These are phyloP conservation scores for Trichophaea hybrida DNA, from an alignment of 2,329 filamentous ascomycete genomes.

Conservation along the genomic window DNA sequence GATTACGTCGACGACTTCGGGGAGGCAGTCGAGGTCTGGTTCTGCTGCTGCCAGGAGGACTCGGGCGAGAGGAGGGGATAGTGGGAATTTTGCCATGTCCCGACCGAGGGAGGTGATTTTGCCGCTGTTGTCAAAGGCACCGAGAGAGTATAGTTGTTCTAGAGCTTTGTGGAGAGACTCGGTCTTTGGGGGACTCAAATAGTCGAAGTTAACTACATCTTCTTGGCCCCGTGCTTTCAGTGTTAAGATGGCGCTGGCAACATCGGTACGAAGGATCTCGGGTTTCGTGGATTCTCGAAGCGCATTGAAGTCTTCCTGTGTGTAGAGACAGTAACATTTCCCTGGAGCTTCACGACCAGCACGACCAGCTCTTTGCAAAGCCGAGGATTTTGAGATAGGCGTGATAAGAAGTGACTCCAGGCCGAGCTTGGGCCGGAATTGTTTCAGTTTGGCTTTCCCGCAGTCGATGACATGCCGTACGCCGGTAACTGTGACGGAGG, in stretches of 20 bases:
- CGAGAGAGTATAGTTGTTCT: constrained; percentile 73
- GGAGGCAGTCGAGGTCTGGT: constrained; percentile 47
- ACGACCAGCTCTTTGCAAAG: constrained; percentile 78
- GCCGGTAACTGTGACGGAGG: constrained; percentile 84
- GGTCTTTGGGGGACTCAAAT: constrained; percentile 70
- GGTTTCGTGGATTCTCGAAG: constrained; percentile 64
- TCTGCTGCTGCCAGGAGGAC: constrained; percentile 5
- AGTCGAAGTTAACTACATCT: constrained; percentile 83
- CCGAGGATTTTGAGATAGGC: constrained; percentile 76
- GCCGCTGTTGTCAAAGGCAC: constrained; percentile 75
- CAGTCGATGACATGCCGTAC: constrained; percentile 83
- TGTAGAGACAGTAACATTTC: constrained; percentile 89
- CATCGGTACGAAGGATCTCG: constrained; percentile 82
- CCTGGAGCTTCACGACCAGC: constrained; percentile 79
- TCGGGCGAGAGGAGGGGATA: constrained; percentile 47
- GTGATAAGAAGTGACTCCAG: constrained; percentile 78
- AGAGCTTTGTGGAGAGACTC: constrained; percentile 73
- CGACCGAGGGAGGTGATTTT: constrained; percentile 82
- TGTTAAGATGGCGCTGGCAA: constrained; percentile 76
- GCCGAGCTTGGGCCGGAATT: constrained; percentile 68
- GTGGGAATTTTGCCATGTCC: constrained; percentile 81
- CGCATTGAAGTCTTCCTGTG: constrained; percentile 51
- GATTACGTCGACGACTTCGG: constrained; percentile 77
- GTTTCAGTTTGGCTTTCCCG: constrained; percentile 79
- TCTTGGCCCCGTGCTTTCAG: constrained; percentile 91